Base-by-base conservation (phyloP, 2,329 filamentous ascomycete species). In the Samsoniella hepiali region DNA sequence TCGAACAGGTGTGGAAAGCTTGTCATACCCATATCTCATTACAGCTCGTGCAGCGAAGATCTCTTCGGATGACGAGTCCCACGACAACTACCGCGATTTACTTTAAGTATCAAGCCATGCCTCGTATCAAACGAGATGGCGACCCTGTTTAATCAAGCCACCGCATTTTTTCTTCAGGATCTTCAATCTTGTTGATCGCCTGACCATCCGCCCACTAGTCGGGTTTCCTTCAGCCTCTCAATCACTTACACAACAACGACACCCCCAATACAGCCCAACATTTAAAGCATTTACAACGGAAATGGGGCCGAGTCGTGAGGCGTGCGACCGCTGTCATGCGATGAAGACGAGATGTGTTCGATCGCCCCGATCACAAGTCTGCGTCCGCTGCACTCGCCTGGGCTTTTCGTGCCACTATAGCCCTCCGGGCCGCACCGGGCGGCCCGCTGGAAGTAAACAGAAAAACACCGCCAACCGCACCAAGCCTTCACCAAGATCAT, bases 301-400 rank as follows among this genome's bases (percentile, higher is more conserved):
- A 40, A 64, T 64, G 63, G 63, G 63, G 5, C 63, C 63, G 5
- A 61, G 50, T 38, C 63, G 63, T 22, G 63, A 64, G 45, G 57
- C 63, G 6, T 64, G 63, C 36, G 63, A 64, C 32, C 63, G 63
- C 8, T 64, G 63, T 9, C 63, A 64, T 31, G 40, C 63, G 9
- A 62, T 64, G 63, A 64, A 64, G 51, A 64, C 63, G 31, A 49
- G 58, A 57, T 64, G 63, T 11, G 56, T 61, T 11, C 63, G 63
- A 51, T 50, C 51, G 17, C 50, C 63, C 1, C 22, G 34, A 10
- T 61, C 58, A 27, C 63, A 56, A 45, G 51, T 59, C 57, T 64
- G 63, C n/a, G 57, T 61, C 9, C 49, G 63, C 32, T 64, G 63
- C 51, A 60, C 44, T 11, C 57, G 63, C 2, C 58, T 64, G 6